Evolutionary conservation across 805 yeast species (phyloP).

Genomic region (Candida jianshihensis): DNA sequence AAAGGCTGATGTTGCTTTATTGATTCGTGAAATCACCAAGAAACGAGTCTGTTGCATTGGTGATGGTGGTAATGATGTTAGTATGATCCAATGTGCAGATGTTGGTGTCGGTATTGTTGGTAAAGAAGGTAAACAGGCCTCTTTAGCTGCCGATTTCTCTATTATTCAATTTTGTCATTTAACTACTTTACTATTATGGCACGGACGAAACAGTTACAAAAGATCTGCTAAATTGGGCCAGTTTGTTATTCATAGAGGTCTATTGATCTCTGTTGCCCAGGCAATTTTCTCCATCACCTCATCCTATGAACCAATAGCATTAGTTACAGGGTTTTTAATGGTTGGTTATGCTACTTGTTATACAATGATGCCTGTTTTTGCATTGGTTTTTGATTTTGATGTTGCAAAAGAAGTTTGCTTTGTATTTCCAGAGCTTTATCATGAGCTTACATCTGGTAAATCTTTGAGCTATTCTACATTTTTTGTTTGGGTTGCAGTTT

Average conservation of each 20-base stretch:
- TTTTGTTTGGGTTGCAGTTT: conserved; percentile 83
- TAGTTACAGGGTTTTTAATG: conserved; percentile 95
- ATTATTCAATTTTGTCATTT: conserved; percentile 86
- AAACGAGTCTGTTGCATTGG: conserved; percentile 96
- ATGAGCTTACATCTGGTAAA: conserved; percentile 82
- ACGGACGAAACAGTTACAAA: conserved; percentile 95
- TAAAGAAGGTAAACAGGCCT: conserved; percentile 96
- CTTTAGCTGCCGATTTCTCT: conserved; percentile 94
- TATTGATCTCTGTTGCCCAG: conserved; percentile 89
- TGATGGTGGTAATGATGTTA: conserved; percentile 98
- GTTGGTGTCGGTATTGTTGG: conserved; percentile 99
- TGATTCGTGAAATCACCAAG: conserved; percentile 72
- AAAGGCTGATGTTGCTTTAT: conserved; percentile 87
- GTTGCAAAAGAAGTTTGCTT: conserved; percentile 84
- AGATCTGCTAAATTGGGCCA: conserved; percentile 93
- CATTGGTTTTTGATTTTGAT: conserved; percentile 85
- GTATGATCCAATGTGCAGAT: conserved; percentile 98
- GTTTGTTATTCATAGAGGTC: conserved; percentile 93
- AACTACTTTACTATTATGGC: conserved; percentile 88
- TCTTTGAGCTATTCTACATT: conserved; percentile 83
- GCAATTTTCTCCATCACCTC: conserved; percentile 87
- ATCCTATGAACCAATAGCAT: conserved; percentile 85
- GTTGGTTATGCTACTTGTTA: conserved; percentile 96
- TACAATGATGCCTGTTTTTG: conserved; percentile 97
- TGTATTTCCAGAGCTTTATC: conserved; percentile 89